Evolutionary conservation across 768 basidiomycete genomes (phyloP).

Genomic region (Pleurotus cornucopiae): DNA sequence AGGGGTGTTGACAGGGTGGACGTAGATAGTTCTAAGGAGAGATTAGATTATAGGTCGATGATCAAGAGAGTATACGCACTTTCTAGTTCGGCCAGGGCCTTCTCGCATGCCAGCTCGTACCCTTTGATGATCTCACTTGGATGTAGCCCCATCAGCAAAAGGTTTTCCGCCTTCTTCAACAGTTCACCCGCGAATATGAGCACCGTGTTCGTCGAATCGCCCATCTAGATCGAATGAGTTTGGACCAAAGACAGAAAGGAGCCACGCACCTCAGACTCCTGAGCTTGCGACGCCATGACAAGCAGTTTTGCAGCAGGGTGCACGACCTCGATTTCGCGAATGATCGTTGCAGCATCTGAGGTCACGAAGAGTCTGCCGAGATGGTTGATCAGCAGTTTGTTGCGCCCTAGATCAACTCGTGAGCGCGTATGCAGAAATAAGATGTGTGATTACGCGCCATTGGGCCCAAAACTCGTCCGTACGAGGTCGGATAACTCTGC

Average conservation of each 20-base stretch:
- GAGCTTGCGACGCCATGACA: conserved; percentile 98
- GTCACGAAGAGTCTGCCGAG: conserved; percentile 94
- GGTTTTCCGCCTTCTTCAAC: conserved; percentile 86
- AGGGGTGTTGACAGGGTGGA: conserved; percentile 69
- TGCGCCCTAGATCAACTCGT: conserved; percentile 59
- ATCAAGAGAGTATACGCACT: conserved; percentile 48
- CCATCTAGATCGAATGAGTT: conserved; percentile 60
- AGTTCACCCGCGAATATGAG: conserved; percentile 94
- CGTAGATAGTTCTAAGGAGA: conserved; percentile 57
- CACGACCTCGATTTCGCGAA: conserved; percentile 95
- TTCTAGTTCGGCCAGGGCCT: conserved; percentile 85
- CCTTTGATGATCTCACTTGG: conserved; percentile 95
- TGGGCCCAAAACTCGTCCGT: conserved; percentile 93
- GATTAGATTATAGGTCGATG: conserved; percentile 11
- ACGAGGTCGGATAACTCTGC: conserved; percentile 92
- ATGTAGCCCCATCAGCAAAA: conserved; percentile 95
- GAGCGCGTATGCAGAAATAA: neutral
- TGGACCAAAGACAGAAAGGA: too few relatives aligned
- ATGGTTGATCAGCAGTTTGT: conserved; percentile 98
- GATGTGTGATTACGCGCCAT: conserved; percentile 54
- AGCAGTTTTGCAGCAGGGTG: conserved; percentile 98
- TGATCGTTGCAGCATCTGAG: conserved; percentile 98
- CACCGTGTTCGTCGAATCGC: conserved; percentile 94
- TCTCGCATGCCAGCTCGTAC: conserved; percentile 86
- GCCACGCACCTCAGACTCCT: conserved; percentile 80